Evolutionary conservation across 2,329 filamentous ascomycete species (phyloP).

Genomic region (Exophiala mesophila): DNA sequence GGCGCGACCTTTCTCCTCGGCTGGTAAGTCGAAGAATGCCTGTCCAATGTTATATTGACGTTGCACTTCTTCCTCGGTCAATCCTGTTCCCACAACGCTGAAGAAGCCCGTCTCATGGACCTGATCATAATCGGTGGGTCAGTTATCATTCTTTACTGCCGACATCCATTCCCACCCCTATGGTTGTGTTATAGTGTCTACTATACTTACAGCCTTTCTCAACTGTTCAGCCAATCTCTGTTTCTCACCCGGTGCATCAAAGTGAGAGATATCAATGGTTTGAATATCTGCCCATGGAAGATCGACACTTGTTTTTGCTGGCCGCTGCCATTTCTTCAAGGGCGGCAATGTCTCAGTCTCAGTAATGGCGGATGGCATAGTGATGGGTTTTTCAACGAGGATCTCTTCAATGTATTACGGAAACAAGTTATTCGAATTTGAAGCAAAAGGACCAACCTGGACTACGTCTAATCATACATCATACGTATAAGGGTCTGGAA

Average conservation of each 20-base stretch:
- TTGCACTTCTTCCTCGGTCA: slow-evolving; percentile 54
- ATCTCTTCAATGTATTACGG: no score
- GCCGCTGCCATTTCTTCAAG: slow-evolving; percentile 1
- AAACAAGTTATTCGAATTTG: slow-evolving; percentile 1
- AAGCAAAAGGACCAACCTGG: neutral
- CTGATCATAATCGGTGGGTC: no score
- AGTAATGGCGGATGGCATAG: slow-evolving; percentile 2
- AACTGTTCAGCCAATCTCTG: slow-evolving; percentile 49
- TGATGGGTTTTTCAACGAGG: no score
- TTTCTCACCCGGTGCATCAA: slow-evolving; percentile 50
- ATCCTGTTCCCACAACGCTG: slow-evolving; percentile 58
- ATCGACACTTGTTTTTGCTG: slow-evolving; percentile 4
- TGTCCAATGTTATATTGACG: slow-evolving; percentile 56
- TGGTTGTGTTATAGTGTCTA: slow-evolving; percentile 2
- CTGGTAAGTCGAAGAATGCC: slow-evolving; percentile 51
- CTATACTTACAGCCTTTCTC: slow-evolving; percentile 37
- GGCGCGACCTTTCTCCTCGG: slow-evolving; percentile 50
- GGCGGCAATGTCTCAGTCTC: neutral
- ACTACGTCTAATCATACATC: neutral
- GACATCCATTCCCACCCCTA: no score
- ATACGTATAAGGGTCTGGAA: neutral
- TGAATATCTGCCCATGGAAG: slow-evolving; percentile 18
- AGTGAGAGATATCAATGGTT: slow-evolving; percentile 44
- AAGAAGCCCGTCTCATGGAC: slow-evolving; percentile 50
- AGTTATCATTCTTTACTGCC: neutral